phyloP scores from a whole-genome alignment of 2,329 filamentous ascomycete species.

The Epichloe sp. region DNA sequence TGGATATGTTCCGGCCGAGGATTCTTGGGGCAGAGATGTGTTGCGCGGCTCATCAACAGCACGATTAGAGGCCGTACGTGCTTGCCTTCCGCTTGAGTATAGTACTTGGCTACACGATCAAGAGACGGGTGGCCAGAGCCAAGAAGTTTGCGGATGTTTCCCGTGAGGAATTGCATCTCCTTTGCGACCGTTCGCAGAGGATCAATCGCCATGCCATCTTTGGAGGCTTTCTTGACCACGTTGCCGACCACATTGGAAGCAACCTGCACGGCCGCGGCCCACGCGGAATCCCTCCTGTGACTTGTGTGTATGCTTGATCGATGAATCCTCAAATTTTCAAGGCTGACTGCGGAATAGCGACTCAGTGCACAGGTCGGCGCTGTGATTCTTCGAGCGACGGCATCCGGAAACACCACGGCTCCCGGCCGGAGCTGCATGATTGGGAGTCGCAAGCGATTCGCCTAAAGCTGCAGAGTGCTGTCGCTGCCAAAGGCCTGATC shows the following conservation, averaged over 20 bases:
- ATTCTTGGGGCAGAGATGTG: constrained; percentile 58
- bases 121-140: constrained; percentile 90
- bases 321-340: constrained; percentile 14
- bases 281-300: constrained; percentile 44
- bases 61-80: constrained; percentile 91
- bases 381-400: constrained; percentile 17
- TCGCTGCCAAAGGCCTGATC: background rate
- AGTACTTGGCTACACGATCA: constrained; percentile 94
- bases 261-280: constrained; percentile 60
- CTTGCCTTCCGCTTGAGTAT: constrained; percentile 92
- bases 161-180: constrained; percentile 91
- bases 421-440: constrained; percentile 42
- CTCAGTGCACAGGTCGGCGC: constrained; percentile 19
- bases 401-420: constrained; percentile 35
- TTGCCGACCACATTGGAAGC: constrained; percentile 60
- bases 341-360: constrained; percentile 19
- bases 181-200: constrained; percentile 83
- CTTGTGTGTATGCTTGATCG: constrained; percentile 29
- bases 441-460: background rate
- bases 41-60: constrained; percentile 90
- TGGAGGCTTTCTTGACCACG: constrained; percentile 47
- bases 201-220: constrained; percentile 63
- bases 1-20: constrained; percentile 25
- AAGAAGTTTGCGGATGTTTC: constrained; percentile 84
- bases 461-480: background rate